These are phyloP conservation scores for Angomonas ambiguus DNA, from an alignment of 208 protist genomes.

Conservation along the genomic window DNA sequence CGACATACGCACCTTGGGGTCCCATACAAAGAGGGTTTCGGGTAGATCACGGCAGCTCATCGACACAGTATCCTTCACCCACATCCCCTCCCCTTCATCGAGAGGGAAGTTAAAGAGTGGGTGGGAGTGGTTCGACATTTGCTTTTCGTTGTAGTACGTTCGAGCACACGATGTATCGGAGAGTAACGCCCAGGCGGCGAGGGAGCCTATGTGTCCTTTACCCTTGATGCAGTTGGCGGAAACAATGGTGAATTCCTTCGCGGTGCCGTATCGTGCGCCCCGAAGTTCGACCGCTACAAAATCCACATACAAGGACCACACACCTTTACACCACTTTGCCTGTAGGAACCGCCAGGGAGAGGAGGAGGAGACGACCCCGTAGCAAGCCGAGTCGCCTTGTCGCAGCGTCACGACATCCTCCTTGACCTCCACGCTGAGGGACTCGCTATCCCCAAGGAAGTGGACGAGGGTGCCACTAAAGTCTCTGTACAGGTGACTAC, in stretches of 20 bases:
- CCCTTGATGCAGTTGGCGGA: conserved; percentile 43
- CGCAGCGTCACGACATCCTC: conserved; percentile 39
- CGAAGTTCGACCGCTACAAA: conserved; percentile 41
- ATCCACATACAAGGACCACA: conserved; percentile 67
- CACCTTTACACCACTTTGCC: conserved; percentile 56
- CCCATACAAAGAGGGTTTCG: conserved; percentile 50
- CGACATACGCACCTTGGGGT: conserved; percentile 37
- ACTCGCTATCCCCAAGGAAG: conserved; percentile 33
- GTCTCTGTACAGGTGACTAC: conserved; percentile 50
- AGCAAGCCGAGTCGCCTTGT: conserved; percentile 43
- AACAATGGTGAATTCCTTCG: conserved; percentile 41
- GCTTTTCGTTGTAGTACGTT: conserved; percentile 19
- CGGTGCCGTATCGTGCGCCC: conserved; percentile 43
- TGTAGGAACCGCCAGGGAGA: conserved; percentile 60
- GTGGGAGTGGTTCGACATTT: conserved; percentile 22
- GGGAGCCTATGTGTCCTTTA: conserved; percentile 58
- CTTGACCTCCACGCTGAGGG: conserved; percentile 19
- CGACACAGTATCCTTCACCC: conserved; percentile 74
- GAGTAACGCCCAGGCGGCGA: conserved; percentile 37
- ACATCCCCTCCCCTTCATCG: conserved; percentile 80
- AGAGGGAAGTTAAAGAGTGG: conserved; percentile 66
- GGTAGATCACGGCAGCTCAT: conserved; percentile 34
- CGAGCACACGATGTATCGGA: conserved; percentile 25
- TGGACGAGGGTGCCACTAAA: conserved; percentile 50
- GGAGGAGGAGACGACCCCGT: conserved; percentile 37